phyloP scores from a whole-genome alignment of 345 rosid species.

The Reutealis trisperma region DNA sequence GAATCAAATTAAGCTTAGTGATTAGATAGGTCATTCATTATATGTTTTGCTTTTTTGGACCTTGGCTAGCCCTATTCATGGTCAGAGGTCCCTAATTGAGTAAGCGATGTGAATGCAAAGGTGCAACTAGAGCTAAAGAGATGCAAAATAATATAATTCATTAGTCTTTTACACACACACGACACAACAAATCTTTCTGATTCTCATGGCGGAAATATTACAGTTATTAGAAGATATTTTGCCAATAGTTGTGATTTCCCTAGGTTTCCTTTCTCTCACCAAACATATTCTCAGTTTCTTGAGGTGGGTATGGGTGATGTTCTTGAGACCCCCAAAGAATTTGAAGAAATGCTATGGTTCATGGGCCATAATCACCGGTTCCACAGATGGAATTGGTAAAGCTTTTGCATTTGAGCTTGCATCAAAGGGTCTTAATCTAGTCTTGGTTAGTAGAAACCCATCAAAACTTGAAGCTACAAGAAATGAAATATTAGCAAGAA shows the following conservation, averaged over 20 bases:
- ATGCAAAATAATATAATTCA: too few relatives aligned
- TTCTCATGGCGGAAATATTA: conserved; percentile 9
- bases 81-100: too few relatives aligned
- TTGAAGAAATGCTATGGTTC: conserved; percentile 34
- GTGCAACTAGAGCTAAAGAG: too few relatives aligned
- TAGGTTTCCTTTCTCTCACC: conserved; percentile 37
- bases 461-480: conserved; percentile 34
- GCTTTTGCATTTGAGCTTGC: conserved; percentile 47
- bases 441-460: conserved; percentile 44
- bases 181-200: too few relatives aligned
- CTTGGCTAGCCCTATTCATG: too few relatives aligned
- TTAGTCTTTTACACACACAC: too few relatives aligned
- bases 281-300: conserved; percentile 21
- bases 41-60: too few relatives aligned
- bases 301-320: conserved; percentile 37
- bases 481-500: conserved; percentile 16
- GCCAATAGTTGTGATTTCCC: not conserved
- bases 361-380: conserved; percentile 54
- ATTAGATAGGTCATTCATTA: too few relatives aligned
- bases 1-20: too few relatives aligned
- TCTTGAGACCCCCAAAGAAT: conserved; percentile 47
- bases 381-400: conserved; percentile 53
- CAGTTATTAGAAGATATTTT: not conserved
- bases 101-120: too few relatives aligned
- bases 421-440: conserved; percentile 40